These are phyloP conservation scores for Iris pallida DNA, from an alignment of 116 monocot species.

Conservation along the genomic window DNA sequence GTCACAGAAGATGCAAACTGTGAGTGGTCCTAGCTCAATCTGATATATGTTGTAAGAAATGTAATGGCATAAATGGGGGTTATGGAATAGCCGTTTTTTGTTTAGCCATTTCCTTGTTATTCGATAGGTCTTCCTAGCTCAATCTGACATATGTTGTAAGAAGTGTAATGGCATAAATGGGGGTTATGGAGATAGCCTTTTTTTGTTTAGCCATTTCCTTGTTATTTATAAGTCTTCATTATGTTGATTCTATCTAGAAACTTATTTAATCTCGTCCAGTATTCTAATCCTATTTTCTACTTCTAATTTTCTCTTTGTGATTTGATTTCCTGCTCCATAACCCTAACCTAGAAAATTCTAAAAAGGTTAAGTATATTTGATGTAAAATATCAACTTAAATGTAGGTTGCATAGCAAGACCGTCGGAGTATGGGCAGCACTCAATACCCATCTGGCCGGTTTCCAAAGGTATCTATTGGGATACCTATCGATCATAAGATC, in stretches of 20 bases:
- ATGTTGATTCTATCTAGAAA: background rate
- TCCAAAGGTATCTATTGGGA: slow-evolving; percentile 79
- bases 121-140: background rate
- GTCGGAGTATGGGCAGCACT: slow-evolving; percentile 40
- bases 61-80: background rate
- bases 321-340: background rate
- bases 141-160: background rate
- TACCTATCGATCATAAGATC: slow-evolving; percentile 39
- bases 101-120: background rate
- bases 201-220: background rate
- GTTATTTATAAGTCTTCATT: background rate
- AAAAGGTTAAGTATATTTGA: background rate
- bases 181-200: background rate
- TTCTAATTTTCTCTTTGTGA: background rate
- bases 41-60: slow-evolving; percentile 8
- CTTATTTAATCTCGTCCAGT: slow-evolving; percentile 1
- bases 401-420: slow-evolving; percentile 38
- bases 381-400: slow-evolving; percentile 1
- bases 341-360: background rate
- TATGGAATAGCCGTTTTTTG: background rate
- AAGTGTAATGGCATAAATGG: background rate
- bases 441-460: slow-evolving; percentile 40
- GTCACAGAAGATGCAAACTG: slow-evolving; percentile 11
- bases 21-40: background rate
- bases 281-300: background rate